A percentile compares a stretch with the other conserved stretches of the same genome.
Evolutionary conservation across 169 alveolate genomes (phyloP).

Genomic region (Sarcocystis neurona): DNA sequence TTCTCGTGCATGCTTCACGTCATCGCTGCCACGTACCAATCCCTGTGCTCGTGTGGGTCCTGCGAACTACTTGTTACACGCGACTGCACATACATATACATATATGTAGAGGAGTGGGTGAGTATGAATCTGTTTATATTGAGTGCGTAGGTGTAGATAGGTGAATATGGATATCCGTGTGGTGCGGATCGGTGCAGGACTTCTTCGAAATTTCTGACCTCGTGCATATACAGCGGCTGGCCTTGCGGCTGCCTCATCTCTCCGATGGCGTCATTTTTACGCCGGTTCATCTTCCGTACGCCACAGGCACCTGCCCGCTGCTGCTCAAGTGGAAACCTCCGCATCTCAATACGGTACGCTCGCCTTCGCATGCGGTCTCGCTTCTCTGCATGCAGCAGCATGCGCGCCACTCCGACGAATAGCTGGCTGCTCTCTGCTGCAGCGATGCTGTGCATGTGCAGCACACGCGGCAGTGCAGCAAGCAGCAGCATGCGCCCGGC

Average conservation of each 20-base stretch:
- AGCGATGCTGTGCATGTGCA: no score
- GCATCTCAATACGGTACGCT: conserved; percentile 90
- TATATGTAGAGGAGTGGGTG: neutral
- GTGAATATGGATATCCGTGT: neutral
- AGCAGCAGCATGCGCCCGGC: no score
- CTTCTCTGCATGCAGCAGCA: no score
- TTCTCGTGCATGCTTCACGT: no score
- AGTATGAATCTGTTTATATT: neutral
- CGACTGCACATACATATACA: neutral
- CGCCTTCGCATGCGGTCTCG: no score
- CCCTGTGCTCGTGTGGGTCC: no score
- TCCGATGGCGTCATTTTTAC: conserved; percentile 96
- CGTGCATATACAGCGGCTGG: conserved; percentile 75
- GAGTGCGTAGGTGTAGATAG: neutral
- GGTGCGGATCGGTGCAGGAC: conserved; percentile 84
- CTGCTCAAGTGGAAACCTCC: conserved; percentile 96
- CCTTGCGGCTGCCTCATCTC: conserved; percentile 90
- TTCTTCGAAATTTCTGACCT: conserved; percentile 87
- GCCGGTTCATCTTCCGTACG: conserved; percentile 87
- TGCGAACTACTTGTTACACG: neutral
- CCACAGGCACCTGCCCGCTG: conserved; percentile 93
- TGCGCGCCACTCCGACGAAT: no score
- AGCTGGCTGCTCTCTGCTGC: no score
- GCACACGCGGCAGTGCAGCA: no score
- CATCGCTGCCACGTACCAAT: no score